These are phyloP conservation scores for Venturia pyrina DNA, from an alignment of 2,329 filamentous ascomycete species.

Conservation along the genomic window DNA sequence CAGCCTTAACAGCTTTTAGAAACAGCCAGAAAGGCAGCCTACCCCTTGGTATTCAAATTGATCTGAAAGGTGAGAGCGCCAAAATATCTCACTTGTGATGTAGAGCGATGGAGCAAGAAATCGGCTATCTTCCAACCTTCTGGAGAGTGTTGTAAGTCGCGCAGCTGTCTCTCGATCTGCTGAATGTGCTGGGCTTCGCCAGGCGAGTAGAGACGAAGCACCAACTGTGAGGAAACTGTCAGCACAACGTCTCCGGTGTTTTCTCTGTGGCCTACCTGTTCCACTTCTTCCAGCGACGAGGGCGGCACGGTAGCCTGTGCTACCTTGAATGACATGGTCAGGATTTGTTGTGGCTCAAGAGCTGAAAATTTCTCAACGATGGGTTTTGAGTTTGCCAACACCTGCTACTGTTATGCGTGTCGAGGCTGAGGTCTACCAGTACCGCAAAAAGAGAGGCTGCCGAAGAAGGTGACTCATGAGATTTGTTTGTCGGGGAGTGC, in stretches of 20 bases:
- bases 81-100: slow-evolving; percentile 78
- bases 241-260: not conserved
- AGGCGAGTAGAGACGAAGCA: slow-evolving; percentile 42
- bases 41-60: slow-evolving; percentile 89
- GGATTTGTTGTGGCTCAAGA: not conserved
- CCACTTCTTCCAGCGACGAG: not conserved
- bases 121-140: slow-evolving; percentile 82
- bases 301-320: not conserved
- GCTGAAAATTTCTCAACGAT: not conserved
- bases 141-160: slow-evolving; percentile 65
- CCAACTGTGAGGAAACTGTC: slow-evolving; percentile 25
- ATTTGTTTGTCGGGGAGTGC: not conserved
- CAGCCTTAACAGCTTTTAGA: not conserved
- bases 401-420: not conserved
- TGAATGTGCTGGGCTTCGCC: slow-evolving; percentile 34
- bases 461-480: not conserved
- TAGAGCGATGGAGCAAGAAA: slow-evolving; percentile 56
- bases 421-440: not conserved
- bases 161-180: slow-evolving; percentile 62
- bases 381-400: not conserved
- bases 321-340: not conserved
- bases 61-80: slow-evolving; percentile 87
- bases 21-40: slow-evolving; percentile 21
- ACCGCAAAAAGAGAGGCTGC: not conserved
- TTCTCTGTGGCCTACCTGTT: not conserved